phyloP scores from a whole-genome alignment of 768 basidiomycete genomes.

The Tulasnella sp. region DNA sequence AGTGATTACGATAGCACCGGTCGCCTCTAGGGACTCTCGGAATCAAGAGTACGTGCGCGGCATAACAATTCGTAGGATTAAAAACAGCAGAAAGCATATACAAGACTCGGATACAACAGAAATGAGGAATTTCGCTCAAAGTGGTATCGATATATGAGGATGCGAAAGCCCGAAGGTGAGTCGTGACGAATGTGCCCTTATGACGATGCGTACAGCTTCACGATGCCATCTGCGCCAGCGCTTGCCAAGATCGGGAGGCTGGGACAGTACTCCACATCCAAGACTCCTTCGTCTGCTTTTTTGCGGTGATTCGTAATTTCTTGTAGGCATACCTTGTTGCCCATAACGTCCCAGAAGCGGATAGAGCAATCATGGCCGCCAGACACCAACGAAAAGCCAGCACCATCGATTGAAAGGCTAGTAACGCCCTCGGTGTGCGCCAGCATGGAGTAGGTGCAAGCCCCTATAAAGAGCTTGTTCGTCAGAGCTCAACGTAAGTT shows the following conservation, averaged over 20 bases:
- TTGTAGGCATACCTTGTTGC: slow-evolving; percentile 69
- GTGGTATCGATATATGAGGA: background rate
- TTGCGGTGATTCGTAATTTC: slow-evolving; percentile 82
- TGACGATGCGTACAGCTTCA: slow-evolving; percentile 61
- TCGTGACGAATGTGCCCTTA: background rate
- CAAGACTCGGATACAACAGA: background rate
- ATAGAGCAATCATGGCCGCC: slow-evolving; percentile 89
- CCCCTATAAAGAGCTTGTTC: slow-evolving; percentile 34
- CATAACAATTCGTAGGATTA: background rate
- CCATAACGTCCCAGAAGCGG: slow-evolving; percentile 88
- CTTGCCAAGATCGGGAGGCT: slow-evolving; percentile 80
- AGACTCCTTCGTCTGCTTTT: slow-evolving; percentile 83
- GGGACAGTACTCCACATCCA: slow-evolving; percentile 77
- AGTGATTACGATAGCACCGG: background rate
- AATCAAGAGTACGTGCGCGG: background rate
- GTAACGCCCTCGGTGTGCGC: slow-evolving; percentile 91
- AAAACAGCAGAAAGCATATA: background rate
- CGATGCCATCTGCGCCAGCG: slow-evolving; percentile 90
- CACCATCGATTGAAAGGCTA: slow-evolving; percentile 75
- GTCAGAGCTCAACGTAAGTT: background rate
- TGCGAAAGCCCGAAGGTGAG: background rate
- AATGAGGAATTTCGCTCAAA: background rate
- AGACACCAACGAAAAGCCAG: slow-evolving; percentile 79
- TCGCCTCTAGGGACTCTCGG: background rate
- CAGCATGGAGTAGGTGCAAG: slow-evolving; percentile 80